phyloP scores from a whole-genome alignment of 352 stramenopile species.

The Peronospora belbahrii region DNA sequence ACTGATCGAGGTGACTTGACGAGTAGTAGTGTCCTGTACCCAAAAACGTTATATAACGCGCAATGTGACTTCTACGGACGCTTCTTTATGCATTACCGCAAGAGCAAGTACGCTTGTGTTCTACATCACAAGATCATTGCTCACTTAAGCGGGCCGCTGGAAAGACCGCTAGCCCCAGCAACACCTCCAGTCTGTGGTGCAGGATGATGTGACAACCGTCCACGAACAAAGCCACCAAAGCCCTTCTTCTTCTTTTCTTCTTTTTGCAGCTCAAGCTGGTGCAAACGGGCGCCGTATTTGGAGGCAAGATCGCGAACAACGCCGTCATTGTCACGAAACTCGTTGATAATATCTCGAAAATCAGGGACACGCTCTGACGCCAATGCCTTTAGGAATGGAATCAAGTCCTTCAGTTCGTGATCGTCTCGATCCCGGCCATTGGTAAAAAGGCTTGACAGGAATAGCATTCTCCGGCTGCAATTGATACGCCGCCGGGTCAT shows the following conservation, averaged over 20 bases:
- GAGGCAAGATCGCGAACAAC: conserved; percentile 66
- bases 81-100: conserved; percentile 3
- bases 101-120: background rate
- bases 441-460: conserved; percentile 66
- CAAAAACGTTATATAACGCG: too few relatives aligned
- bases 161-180: conserved; percentile 15
- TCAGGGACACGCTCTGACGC: conserved; percentile 68
- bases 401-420: conserved; percentile 70
- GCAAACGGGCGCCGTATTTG: conserved; percentile 73
- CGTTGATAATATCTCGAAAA: conserved; percentile 63
- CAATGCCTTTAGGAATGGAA: conserved; percentile 80
- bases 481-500: conserved; percentile 73
- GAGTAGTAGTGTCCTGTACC: too few relatives aligned
- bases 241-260: conserved; percentile 75
- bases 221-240: conserved; percentile 75
- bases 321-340: conserved; percentile 80
- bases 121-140: background rate
- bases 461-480: conserved; percentile 82
- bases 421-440: conserved; percentile 74
- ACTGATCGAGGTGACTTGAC: too few relatives aligned
- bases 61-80: too few relatives aligned
- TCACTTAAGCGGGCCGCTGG: conserved; percentile 18
- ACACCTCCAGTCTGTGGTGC: conserved; percentile 13
- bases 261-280: conserved; percentile 74
- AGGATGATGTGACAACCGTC: conserved; percentile 60